phyloP scores from a whole-genome alignment of 2,329 filamentous ascomycete species.

The Colletotrichum endophyticum region DNA sequence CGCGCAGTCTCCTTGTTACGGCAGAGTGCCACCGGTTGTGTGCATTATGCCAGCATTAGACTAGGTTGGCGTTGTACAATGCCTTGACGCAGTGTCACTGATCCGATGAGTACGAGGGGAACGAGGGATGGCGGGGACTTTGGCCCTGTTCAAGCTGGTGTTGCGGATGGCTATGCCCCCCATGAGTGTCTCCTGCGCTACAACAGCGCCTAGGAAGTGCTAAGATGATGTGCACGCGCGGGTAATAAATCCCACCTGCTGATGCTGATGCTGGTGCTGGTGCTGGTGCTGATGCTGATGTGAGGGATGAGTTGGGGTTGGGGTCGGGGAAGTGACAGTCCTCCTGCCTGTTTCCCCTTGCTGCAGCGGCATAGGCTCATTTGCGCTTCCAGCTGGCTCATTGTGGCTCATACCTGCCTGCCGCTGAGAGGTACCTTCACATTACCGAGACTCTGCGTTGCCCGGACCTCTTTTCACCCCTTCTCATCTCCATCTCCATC shows the following conservation, averaged over 20 bases:
- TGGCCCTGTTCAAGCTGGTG: neutral
- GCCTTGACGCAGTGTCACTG: neutral
- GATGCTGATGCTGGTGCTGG: neutral
- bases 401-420: conserved; percentile 6
- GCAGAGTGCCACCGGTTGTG: neutral
- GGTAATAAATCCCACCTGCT: neutral
- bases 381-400: conserved; percentile 1
- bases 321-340: neutral
- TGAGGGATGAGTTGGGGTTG: neutral
- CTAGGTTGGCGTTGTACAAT: neutral
- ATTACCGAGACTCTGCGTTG: neutral
- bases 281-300: neutral
- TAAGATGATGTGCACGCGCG: neutral
- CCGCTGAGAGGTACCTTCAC: neutral
- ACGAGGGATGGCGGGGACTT: neutral
- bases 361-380: neutral
- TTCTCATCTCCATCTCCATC: neutral
- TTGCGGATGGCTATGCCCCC: neutral
- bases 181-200: neutral
- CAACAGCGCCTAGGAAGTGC: neutral
- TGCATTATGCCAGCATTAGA: neutral
- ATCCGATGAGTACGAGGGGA: neutral
- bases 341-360: neutral
- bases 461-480: neutral
- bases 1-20: neutral